Evolutionary conservation across 306 rosid genomes (phyloP), one percentile per base, ranked within the genome.

Genomic region (Gleditsia sinensis): DNA sequence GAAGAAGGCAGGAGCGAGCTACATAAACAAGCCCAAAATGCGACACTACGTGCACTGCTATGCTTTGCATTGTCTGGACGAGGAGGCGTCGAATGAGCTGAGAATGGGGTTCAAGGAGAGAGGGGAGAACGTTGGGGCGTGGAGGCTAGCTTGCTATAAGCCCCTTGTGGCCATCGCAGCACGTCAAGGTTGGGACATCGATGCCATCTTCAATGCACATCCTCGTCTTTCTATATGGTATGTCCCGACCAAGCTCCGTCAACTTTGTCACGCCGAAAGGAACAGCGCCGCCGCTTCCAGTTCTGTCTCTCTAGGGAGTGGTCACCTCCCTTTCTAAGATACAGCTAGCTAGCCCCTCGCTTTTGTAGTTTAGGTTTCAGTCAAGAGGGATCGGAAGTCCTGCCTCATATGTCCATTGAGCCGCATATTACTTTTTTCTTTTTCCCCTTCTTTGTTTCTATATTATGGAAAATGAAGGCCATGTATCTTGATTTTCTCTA

Each of bases 1-100:
- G 0, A 92, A 92, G 85, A 90, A 86, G 49, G 95, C 90, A 11
- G 99, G 99, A 23, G 97, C 97, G 1, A 92, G 90, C 77, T 89
- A 94, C 87, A 94, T 94, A 4, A 94, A 94, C 91, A 94, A 94
- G 88, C 98, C 98, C 0, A 94, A 94, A 69, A 94, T 94, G 98
- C 64, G 98, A n/a, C 98, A 94, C 83, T 94, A 94, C 59, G 98
- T 94, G 43, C 98, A 91, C 64, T 94, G 98, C 79, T 91, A 91
- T 19, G 98, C 98, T 0, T 75, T 94, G 61, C 98, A 94, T 61
- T 91, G 96, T 78, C 80, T 94, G 5, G 93, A 94, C 76, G 96
- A 86, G 80, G 89, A 84, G 32, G 93, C 59, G 0, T 94, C 98
- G 3, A 87, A 91, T 63, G 86, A 81, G 55, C 80, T 94, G 58